These are phyloP conservation scores for Trichoderma sp. DNA, from an alignment of 2,329 filamentous ascomycete species.

Conservation along the genomic window DNA sequence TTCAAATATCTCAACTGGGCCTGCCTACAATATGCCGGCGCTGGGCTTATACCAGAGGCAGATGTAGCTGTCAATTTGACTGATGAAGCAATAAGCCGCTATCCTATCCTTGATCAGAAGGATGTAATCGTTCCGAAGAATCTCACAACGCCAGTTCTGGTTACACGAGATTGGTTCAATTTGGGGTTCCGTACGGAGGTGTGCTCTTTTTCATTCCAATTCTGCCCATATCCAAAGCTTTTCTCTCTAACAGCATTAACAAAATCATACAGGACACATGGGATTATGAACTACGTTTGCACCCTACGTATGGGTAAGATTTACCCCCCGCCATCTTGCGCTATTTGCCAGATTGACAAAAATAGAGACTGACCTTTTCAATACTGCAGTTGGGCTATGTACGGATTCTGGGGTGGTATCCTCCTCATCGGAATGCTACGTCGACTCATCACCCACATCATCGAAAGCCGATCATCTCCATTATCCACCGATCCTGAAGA, in stretches of 20 bases:
- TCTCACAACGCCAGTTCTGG: not conserved
- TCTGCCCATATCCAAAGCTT: not conserved
- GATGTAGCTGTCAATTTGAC: not conserved
- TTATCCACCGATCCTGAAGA: not conserved
- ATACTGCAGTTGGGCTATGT: not conserved
- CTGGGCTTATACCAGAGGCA: not conserved
- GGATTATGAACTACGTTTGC: not conserved
- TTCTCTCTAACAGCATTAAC: not conserved
- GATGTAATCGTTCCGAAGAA: not conserved
- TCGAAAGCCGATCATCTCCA: not conserved
- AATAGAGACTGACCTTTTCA: not conserved
- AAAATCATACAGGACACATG: not conserved
- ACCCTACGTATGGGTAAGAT: not conserved
- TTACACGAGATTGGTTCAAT: not conserved
- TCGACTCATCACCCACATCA: not conserved
- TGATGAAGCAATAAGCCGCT: not conserved
- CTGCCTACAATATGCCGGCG: not conserved
- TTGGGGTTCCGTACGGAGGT: conserved; percentile 3
- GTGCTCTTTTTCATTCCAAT: not conserved
- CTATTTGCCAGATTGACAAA: not conserved
- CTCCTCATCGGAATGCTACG: not conserved
- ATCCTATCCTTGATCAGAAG: not conserved
- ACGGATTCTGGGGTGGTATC: conserved; percentile 1
- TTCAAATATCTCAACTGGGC: not conserved
- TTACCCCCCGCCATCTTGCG: not conserved